Conservation (phyloP, 73 alveolate species). For the Paramecium tetraurelia region DNA sequence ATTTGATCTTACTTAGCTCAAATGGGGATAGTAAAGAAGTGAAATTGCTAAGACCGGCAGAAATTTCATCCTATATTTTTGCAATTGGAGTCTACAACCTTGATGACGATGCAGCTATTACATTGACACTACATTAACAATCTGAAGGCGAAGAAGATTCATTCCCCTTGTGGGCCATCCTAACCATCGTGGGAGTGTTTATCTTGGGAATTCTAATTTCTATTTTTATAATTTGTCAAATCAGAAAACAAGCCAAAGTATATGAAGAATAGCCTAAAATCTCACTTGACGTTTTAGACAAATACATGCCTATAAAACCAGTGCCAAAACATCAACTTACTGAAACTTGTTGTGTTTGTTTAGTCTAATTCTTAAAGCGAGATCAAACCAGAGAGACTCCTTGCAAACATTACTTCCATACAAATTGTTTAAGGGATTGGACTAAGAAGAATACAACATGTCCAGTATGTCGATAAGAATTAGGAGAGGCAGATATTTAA, state of each 20-base stretch:
- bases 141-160: not conserved
- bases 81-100: not conserved
- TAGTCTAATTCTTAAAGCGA: not conserved
- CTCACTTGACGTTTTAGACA: not conserved
- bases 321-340: not conserved
- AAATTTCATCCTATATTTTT: not conserved
- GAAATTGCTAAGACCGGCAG: not conserved
- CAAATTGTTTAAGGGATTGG: not conserved
- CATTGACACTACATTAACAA: not conserved
- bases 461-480: not conserved
- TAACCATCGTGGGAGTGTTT: not conserved
- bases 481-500: not conserved
- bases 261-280: not conserved
- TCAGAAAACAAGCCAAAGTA: not conserved
- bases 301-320: not conserved
- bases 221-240: not conserved
- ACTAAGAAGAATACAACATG: not conserved
- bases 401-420: not conserved
- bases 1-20: not conserved
- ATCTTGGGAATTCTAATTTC: not conserved
- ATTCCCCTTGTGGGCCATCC: not conserved
- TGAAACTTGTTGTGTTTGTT: slow-evolving; percentile 3
- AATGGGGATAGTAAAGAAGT: not conserved
- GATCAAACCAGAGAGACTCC: not conserved
- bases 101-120: not conserved